Evolutionary conservation across 73 alveolate genomes (phyloP), one percentile per base, ranked within the genome.

Genomic region (Paramecium biaurelia): DNA sequence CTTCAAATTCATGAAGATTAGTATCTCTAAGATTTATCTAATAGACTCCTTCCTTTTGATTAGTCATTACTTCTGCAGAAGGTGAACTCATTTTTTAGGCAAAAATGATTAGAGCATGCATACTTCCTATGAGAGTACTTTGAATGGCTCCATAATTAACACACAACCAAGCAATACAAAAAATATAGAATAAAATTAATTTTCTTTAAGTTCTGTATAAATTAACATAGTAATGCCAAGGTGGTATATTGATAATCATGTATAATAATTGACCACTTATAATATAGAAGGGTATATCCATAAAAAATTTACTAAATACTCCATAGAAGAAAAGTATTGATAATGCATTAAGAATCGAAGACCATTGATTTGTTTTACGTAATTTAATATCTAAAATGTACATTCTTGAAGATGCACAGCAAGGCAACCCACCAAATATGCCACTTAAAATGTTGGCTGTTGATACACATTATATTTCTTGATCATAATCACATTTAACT

Each of bases 331-430:
- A 42, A 2, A 79, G 26, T n/a, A 45, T 79, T 43, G 90, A 79
- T 24, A 79, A 43, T 1, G 90, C 90, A 42, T 79, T 79, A 12
- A 79, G 41, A 23, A 79, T 79, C 7, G 90, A 79, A 2, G 90
- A 79, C 90, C 90, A 79, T 47, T 79, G 7, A 24, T 79, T 79
- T 2, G 70, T 79, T 9, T 41, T 10, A 20, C 56, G 45, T 20
- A 79, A 45, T 45, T 45, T 79, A 1, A 79, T 79, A 79, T 79
- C 74, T 11, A 79, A 1, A 45, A 79, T 24, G 30, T 79, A 79
- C 90, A 79, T 79, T 21, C 90, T 79, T 37, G 74, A 30, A 20
- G 90, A 79, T 43, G 90, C 90, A 43, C 90, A 79, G 8, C 70
- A 41, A 42, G 90, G 90, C 74, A 79, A 43, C 7, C 90, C 90